These are phyloP conservation scores for Neurospora sp. DNA, from an alignment of 495 filamentous ascomycete genomes.

Conservation along the genomic window DNA sequence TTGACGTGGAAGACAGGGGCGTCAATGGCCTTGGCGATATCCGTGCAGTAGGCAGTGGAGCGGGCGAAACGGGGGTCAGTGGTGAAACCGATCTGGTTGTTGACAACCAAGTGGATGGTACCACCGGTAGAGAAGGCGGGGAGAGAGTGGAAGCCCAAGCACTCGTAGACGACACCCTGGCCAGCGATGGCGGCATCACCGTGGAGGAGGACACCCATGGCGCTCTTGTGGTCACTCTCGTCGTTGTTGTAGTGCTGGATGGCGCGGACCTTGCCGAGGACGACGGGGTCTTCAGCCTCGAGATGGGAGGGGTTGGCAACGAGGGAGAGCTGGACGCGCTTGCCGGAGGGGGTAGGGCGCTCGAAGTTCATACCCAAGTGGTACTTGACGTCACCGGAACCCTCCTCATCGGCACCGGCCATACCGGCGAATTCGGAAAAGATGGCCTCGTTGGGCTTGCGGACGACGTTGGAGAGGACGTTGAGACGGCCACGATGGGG, in stretches of 20 bases:
- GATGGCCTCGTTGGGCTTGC: conserved; percentile 98
- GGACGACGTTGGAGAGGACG: conserved; percentile 94
- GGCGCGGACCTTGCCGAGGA: conserved; percentile 91
- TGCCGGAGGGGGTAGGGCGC: conserved; percentile 93
- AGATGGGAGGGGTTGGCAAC: conserved; percentile 98
- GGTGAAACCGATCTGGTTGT: conserved; percentile 99
- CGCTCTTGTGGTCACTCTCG: conserved; percentile 72
- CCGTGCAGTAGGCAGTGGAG: conserved; percentile 96
- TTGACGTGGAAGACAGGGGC: conserved; percentile 99
- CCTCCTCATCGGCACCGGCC: conserved; percentile 81
- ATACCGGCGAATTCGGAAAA: conserved; percentile 96
- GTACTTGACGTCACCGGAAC: conserved; percentile 98
- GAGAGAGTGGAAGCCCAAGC: conserved; percentile 90
- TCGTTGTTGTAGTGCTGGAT: conserved; percentile 99
- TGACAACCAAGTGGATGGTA: conserved; percentile 93
- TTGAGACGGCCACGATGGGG: conserved; percentile 97
- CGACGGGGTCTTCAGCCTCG: conserved; percentile 96
- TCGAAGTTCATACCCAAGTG: conserved; percentile 99
- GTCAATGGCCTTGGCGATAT: conserved; percentile 97
- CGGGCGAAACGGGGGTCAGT: conserved; percentile 97
- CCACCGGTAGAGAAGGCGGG: conserved; percentile 95
- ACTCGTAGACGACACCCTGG: conserved; percentile 97
- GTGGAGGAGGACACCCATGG: conserved; percentile 92
- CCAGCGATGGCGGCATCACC: conserved; percentile 95
- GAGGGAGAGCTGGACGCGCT: conserved; percentile 94